phyloP scores from a whole-genome alignment of 2,329 filamentous ascomycete genomes.

The Neurospora sp. region DNA sequence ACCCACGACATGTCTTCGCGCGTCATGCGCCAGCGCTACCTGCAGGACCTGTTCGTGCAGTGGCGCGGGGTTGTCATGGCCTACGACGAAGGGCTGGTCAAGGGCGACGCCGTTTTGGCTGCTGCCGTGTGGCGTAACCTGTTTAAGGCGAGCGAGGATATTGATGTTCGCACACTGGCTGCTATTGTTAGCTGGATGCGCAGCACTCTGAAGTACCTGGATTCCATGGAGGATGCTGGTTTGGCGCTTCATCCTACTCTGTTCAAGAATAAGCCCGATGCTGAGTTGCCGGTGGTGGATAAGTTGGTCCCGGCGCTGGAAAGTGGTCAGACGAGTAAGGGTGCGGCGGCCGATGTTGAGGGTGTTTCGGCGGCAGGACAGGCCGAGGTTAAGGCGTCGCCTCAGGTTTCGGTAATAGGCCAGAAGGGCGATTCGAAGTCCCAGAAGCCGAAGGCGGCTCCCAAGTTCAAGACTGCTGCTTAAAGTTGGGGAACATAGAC shows the following conservation, averaged over 20 bases:
- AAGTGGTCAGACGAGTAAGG: conserved; percentile 3
- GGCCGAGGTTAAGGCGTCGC: conserved; percentile 6
- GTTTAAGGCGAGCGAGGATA: conserved; percentile 58
- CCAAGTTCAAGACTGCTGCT: not conserved
- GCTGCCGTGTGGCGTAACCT: conserved; percentile 89
- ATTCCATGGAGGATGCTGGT: conserved; percentile 37
- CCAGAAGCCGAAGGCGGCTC: not conserved
- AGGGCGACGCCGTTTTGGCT: conserved; percentile 67
- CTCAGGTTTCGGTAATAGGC: not conserved
- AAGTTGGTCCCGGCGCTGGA: conserved; percentile 30
- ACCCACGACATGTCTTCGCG: conserved; percentile 61
- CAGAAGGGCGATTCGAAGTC: not conserved
- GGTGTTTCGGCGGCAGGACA: conserved; percentile 12
- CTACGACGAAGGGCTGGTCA: conserved; percentile 72
- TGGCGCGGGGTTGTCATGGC: conserved; percentile 82
- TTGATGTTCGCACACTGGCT: conserved; percentile 40
- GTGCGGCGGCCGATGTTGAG: conserved; percentile 18
- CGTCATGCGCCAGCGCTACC: conserved; percentile 51
- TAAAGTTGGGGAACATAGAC: not conserved
- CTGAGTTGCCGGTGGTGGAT: conserved; percentile 30
- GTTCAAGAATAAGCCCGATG: conserved; percentile 35
- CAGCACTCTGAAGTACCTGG: conserved; percentile 35
- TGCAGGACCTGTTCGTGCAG: conserved; percentile 86
- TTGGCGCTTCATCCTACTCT: conserved; percentile 25
- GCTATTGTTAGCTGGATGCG: conserved; percentile 50